phyloP scores from a whole-genome alignment of 768 basidiomycete genomes.

The Kwoniella sp. region DNA sequence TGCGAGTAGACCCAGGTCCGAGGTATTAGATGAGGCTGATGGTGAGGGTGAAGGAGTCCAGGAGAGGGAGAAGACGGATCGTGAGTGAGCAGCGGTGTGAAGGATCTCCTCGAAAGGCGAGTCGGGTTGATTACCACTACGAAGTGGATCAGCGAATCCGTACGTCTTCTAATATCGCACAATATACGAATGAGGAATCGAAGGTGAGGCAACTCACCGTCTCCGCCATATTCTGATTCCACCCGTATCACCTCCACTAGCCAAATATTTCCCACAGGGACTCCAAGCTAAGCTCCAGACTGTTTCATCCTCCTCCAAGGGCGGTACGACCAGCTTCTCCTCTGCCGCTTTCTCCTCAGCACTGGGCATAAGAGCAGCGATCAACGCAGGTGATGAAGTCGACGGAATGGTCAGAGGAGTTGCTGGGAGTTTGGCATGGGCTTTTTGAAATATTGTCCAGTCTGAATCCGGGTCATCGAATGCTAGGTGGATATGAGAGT shows the following conservation, averaged over 20 bases:
- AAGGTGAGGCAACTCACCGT: constrained; percentile 35
- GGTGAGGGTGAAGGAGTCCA: background rate
- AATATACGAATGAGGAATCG: no score
- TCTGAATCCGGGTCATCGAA: constrained; percentile 91
- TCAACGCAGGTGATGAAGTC: constrained; percentile 13
- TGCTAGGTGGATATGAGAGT: constrained; percentile 92
- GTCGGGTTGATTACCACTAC: constrained; percentile 42
- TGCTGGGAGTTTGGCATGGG: constrained; percentile 56
- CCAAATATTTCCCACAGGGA: constrained; percentile 77
- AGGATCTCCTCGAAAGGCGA: constrained; percentile 36
- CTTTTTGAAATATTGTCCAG: constrained; percentile 83
- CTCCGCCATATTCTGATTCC: constrained; percentile 85
- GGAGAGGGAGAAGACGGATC: constrained; percentile 35
- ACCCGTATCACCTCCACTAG: constrained; percentile 80
- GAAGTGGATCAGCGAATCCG: no score
- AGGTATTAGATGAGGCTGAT: constrained; percentile 8
- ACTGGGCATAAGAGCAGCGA: constrained; percentile 22
- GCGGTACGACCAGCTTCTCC: constrained; percentile 40
- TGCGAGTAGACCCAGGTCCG: constrained; percentile 77
- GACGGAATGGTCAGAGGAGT: constrained; percentile 28
- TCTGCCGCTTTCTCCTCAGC: constrained; percentile 28
- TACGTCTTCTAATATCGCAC: no score
- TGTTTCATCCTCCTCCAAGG: constrained; percentile 61
- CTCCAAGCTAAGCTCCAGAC: constrained; percentile 86
- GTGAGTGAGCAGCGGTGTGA: constrained; percentile 42